Conservation (phyloP, 257 asterid species). For the Fraxinus excelsior region DNA sequence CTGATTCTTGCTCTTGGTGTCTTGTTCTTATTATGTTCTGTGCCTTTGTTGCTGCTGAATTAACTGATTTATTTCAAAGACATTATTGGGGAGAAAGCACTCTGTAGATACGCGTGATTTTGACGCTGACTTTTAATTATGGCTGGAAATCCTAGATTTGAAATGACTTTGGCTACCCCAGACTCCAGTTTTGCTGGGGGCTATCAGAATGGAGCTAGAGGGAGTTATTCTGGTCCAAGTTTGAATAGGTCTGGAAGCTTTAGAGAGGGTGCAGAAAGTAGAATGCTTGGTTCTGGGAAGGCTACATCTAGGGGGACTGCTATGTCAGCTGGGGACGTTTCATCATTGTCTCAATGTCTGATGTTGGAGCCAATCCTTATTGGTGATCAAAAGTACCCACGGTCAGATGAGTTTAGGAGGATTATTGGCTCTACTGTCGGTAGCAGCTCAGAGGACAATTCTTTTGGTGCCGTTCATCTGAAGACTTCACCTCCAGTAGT, state of each 20-base stretch:
- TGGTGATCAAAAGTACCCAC: conserved; percentile 55
- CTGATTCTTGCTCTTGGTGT: conserved; percentile 22
- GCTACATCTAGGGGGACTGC: conserved; percentile 58
- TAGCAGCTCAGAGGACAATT: conserved; percentile 67
- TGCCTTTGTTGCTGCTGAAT: conserved; percentile 32
- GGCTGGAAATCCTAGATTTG: conserved; percentile 86
- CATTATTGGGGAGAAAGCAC: conserved; percentile 22
- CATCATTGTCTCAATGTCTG: conserved; percentile 62
- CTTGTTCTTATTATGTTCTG: conserved; percentile 23
- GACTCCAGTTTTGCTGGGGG: conserved; percentile 66
- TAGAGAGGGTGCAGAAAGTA: conserved; percentile 69
- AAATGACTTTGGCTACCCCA: conserved; percentile 67
- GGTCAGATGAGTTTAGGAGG: conserved; percentile 72
- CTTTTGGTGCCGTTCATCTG: conserved; percentile 56
- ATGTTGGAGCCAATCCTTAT: conserved; percentile 67
- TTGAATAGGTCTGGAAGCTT: conserved; percentile 79
- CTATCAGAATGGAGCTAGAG: conserved; percentile 67
- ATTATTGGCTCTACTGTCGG: conserved; percentile 60
- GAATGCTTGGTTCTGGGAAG: conserved; percentile 61
- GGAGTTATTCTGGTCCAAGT: conserved; percentile 59
- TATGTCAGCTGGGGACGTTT: conserved; percentile 51
- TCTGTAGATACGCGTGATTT: conserved; percentile 34
- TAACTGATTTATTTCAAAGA: conserved; percentile 10
- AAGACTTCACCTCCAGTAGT: conserved; percentile 64
- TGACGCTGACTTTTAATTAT: conserved; percentile 35